Evolutionary conservation across 805 yeast genomes (phyloP).

Genomic region (Isabelozyma gotoi): DNA sequence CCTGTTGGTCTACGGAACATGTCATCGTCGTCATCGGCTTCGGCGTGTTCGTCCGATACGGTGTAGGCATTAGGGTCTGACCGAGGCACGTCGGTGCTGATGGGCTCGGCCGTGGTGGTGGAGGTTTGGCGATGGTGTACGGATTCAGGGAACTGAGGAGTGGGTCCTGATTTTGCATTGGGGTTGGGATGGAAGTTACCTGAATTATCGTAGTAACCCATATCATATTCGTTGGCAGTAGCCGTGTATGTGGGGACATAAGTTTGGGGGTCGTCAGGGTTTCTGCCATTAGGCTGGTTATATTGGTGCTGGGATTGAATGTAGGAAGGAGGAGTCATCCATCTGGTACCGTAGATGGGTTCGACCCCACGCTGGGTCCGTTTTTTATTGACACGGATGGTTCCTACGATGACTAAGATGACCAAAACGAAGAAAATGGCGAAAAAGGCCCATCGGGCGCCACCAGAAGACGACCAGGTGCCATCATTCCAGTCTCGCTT

Average conservation of each 20-base stretch:
- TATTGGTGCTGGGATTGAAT: constrained; percentile 62
- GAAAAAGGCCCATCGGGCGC: constrained; percentile 65
- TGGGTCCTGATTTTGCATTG: constrained; percentile 17
- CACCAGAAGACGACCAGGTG: constrained; percentile 21
- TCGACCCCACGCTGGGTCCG: constrained; percentile 48
- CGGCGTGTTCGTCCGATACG: neutral
- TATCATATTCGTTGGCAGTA: constrained; percentile 66
- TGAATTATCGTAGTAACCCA: constrained; percentile 70
- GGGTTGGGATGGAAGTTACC: constrained; percentile 48
- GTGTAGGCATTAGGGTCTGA: neutral
- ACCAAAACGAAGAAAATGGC: constrained; percentile 56
- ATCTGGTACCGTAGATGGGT: constrained; percentile 75
- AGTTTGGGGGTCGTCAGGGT: constrained; percentile 37
- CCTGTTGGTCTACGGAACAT: constrained; percentile 12
- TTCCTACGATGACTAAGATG: constrained; percentile 46
- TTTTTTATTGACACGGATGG: constrained; percentile 54
- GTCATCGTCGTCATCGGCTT: constrained; percentile 6
- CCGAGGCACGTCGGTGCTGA: constrained; percentile 4
- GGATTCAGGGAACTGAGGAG: constrained; percentile 16
- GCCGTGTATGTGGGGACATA: constrained; percentile 72
- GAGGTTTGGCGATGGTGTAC: constrained; percentile 21
- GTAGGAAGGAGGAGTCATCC: constrained; percentile 87
- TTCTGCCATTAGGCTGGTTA: constrained; percentile 40
- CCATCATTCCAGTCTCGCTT: constrained; percentile 13
- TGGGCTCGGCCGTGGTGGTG: constrained; percentile 14